Evolutionary conservation across 768 basidiomycete genomes (phyloP).

Genomic region (Lactarius sp.): DNA sequence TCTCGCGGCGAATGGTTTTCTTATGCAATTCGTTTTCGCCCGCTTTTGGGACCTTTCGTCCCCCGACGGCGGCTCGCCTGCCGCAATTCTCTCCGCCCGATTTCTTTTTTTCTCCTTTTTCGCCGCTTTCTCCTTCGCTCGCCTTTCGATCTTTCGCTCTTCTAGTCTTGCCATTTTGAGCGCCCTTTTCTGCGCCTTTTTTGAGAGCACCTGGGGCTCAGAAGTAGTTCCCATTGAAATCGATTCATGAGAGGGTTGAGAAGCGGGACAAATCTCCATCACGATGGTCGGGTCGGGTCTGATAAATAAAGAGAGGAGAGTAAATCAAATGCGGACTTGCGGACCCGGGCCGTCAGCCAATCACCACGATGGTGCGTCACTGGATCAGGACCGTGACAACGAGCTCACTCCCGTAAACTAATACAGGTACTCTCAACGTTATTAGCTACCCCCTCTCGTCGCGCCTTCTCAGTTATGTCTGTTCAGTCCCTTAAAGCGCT

Average conservation of each 20-base stretch:
- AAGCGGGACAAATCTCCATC: slow-evolving; percentile 3
- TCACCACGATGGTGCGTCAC: not conserved
- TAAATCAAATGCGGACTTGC: slow-evolving; percentile 4
- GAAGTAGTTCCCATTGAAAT: not conserved
- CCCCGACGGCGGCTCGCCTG: slow-evolving; percentile 51
- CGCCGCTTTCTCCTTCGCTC: slow-evolving; percentile 70
- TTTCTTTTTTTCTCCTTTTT: slow-evolving; percentile 69
- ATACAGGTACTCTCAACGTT: not conserved
- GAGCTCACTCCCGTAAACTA: not conserved
- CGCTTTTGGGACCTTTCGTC: slow-evolving; percentile 37
- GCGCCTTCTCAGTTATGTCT: slow-evolving; percentile 10
- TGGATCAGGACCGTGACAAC: too few species aligned
- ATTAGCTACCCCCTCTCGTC: not conserved
- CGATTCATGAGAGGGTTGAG: not conserved
- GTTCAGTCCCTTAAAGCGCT: slow-evolving; percentile 3
- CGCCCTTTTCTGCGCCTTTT: slow-evolving; percentile 72
- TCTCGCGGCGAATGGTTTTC: slow-evolving; percentile 44
- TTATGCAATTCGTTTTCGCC: slow-evolving; percentile 28
- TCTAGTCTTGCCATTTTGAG: slow-evolving; percentile 64
- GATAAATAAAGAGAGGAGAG: not conserved
- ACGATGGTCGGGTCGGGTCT: not conserved
- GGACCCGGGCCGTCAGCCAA: not conserved
- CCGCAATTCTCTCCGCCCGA: slow-evolving; percentile 54
- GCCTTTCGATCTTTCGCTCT: slow-evolving; percentile 64
- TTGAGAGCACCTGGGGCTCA: slow-evolving; percentile 45